Percentiles rank a stretch among this genome's conserved stretches.
Evolutionary conservation across 164 flowering plant species (phyloP).

Genomic region (Cinnamomum chago): DNA sequence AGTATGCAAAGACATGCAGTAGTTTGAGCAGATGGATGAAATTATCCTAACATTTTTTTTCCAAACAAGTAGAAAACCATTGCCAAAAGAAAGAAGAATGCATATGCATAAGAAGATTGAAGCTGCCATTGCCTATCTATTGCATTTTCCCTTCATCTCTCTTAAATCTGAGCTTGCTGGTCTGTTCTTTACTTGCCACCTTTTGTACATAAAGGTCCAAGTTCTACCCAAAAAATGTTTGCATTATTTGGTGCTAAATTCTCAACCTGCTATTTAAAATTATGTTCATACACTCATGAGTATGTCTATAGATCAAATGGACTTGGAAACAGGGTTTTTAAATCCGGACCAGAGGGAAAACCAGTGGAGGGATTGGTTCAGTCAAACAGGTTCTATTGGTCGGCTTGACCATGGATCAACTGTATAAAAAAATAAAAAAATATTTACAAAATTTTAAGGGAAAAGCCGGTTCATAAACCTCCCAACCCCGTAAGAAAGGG

Average conservation of each 20-base stretch:
- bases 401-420: too few relatives aligned
- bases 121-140: not conserved
- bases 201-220: not conserved
- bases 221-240: not conserved
- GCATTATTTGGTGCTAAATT: not conserved
- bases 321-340: not conserved
- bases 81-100: not conserved
- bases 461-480: too few relatives aligned
- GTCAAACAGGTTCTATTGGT: too few relatives aligned
- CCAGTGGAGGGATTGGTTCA: too few relatives aligned
- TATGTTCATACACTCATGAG: not conserved
- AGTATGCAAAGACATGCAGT: conserved; percentile 36
- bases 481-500: too few relatives aligned
- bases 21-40: not conserved
- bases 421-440: too few relatives aligned
- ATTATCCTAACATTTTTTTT: not conserved
- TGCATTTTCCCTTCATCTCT: not conserved
- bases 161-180: not conserved
- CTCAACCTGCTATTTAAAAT: not conserved
- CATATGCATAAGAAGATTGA: not conserved
- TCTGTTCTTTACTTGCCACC: not conserved
- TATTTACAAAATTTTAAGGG: too few relatives aligned
- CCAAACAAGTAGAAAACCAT: not conserved
- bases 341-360: too few relatives aligned
- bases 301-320: not conserved